Conservation (phyloP, 768 basidiomycete genomes). For the Piloderma croceum region DNA sequence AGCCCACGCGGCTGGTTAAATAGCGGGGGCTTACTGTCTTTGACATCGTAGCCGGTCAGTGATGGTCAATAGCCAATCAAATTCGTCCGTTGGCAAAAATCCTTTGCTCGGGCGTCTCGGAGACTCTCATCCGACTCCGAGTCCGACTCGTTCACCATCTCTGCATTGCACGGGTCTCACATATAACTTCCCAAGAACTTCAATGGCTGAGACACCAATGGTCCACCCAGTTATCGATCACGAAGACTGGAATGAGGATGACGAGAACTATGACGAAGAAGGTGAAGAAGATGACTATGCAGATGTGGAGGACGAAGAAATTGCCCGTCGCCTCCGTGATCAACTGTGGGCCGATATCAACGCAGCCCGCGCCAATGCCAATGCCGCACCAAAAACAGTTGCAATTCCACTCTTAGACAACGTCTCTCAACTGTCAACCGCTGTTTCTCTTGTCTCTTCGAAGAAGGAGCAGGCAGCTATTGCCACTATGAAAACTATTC, state of each 20-base stretch:
- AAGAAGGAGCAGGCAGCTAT: conserved; percentile 55
- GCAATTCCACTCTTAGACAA: conserved; percentile 5
- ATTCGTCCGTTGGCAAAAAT: too few species aligned
- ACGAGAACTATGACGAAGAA: conserved; percentile 42
- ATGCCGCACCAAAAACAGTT: conserved; percentile 2
- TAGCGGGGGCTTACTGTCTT: too few species aligned
- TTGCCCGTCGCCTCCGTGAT: conserved; percentile 67
- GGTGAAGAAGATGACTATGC: conserved; percentile 56
- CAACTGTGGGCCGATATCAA: conserved; percentile 74
- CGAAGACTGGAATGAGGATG: conserved; percentile 38
- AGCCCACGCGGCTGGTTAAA: too few species aligned
- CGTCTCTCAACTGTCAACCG: conserved; percentile 4
- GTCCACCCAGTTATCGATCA: conserved; percentile 2
- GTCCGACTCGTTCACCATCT: too few species aligned
- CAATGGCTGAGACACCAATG: too few species aligned
- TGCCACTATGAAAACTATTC: conserved; percentile 58
- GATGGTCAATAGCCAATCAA: too few species aligned
- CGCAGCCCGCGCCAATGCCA: conserved; percentile 48
- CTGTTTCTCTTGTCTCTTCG: conserved; percentile 14
- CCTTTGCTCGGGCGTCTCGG: too few species aligned
- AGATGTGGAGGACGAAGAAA: conserved; percentile 68
- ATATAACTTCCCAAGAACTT: too few species aligned
- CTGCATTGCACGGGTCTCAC: too few species aligned
- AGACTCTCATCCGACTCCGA: too few species aligned
- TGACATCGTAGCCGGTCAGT: too few species aligned